A percentile compares a stretch with the other conserved stretches of the same genome.
phyloP scores from a whole-genome alignment of 768 basidiomycete species.

The Mrakia frigida region DNA sequence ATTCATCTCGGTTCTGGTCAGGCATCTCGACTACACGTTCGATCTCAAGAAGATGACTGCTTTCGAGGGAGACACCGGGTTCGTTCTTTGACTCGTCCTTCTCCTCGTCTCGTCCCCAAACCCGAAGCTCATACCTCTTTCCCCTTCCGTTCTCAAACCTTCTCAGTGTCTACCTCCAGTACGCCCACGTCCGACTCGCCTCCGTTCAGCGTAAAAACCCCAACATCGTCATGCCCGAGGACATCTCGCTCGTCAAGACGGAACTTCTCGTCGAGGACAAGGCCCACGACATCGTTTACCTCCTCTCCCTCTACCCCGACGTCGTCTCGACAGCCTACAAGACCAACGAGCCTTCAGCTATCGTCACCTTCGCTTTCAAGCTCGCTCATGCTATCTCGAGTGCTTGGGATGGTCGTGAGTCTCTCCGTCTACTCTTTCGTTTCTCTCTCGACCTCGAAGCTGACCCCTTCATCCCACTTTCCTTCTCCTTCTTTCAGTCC shows the following conservation, averaged over 20 bases:
- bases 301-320: constrained; percentile 87
- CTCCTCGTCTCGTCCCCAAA: neutral
- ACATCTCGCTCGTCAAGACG: constrained; percentile 56
- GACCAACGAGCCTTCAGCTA: constrained; percentile 79
- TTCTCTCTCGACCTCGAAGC: constrained; percentile 48
- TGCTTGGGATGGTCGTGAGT: constrained; percentile 28
- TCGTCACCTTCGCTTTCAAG: constrained; percentile 85
- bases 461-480: constrained; percentile 42
- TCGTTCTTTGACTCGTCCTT: neutral
- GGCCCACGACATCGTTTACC: constrained; percentile 75
- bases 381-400: constrained; percentile 55
- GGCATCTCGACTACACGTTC: constrained; percentile 71
- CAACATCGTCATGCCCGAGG: constrained; percentile 55
- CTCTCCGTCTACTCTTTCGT: constrained; percentile 56
- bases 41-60: constrained; percentile 91
- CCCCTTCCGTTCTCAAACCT: neutral
- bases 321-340: constrained; percentile 79
- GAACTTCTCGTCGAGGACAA: constrained; percentile 65
- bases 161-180: constrained; percentile 76
- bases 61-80: constrained; percentile 89
- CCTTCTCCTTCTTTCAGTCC: constrained; percentile 13
- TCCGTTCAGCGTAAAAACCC: constrained; percentile 91
- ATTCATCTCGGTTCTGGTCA: neutral
- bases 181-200: constrained; percentile 86
- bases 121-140: neutral